Evolutionary conservation across 2,329 filamentous ascomycete species (phyloP).

Genomic region (Fusarium anthophilum): DNA sequence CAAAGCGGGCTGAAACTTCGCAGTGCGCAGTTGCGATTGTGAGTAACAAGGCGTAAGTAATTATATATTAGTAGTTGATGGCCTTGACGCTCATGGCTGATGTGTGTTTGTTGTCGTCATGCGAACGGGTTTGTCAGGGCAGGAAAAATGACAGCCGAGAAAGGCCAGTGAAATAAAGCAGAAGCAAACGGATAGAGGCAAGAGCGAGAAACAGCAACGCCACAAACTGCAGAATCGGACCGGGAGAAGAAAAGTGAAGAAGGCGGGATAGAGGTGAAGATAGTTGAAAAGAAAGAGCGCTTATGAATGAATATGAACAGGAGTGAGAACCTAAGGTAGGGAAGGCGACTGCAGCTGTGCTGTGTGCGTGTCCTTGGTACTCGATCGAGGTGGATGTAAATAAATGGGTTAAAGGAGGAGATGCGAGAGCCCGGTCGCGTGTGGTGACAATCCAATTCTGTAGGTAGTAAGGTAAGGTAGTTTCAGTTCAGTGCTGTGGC

Average conservation of each 20-base stretch:
- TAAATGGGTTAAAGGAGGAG: slow-evolving; percentile 39
- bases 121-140: slow-evolving; percentile 20
- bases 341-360: neutral
- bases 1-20: neutral
- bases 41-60: slow-evolving; percentile 12
- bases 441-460: slow-evolving; percentile 26
- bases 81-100: slow-evolving; percentile 36
- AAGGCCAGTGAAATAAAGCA: slow-evolving; percentile 17
- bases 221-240: slow-evolving; percentile 23
- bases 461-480: neutral
- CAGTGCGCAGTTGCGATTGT: slow-evolving; percentile 2
- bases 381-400: slow-evolving; percentile 28
- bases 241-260: neutral
- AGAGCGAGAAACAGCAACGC: slow-evolving; percentile 25
- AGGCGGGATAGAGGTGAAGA: neutral
- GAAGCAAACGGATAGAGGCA: slow-evolving; percentile 24
- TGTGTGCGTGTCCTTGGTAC: slow-evolving; percentile 8
- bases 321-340: neutral
- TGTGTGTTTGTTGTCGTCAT: slow-evolving; percentile 27
- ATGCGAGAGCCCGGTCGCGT: slow-evolving; percentile 35
- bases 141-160: slow-evolving; percentile 21
- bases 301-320: slow-evolving; percentile 9
- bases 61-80: slow-evolving; percentile 35
- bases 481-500: neutral
- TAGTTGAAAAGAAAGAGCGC: neutral